A percentile compares a stretch with the other conserved stretches of the same genome.
phyloP scores from a whole-genome alignment of 257 asterid genomes.

The Petrea volubilis region DNA sequence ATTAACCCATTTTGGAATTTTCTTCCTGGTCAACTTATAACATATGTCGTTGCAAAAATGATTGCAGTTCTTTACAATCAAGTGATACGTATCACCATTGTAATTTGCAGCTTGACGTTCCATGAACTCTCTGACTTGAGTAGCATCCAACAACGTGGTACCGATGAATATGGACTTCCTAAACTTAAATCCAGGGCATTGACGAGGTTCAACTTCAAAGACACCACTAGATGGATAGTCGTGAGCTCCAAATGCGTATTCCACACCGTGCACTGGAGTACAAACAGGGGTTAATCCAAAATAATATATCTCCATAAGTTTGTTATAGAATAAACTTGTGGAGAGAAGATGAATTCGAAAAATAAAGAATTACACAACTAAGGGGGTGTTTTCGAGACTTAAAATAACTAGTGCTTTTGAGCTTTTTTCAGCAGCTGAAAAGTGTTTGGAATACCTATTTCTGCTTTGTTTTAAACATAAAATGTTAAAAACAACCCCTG shows the following conservation, averaged over 20 bases:
- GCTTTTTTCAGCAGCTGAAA: too few relatives aligned
- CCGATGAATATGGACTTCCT: constrained; percentile 82
- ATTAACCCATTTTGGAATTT: constrained; percentile 93
- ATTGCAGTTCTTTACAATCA: constrained; percentile 92
- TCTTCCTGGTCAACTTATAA: constrained; percentile 72
- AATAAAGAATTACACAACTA: neutral
- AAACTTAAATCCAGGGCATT: constrained; percentile 91
- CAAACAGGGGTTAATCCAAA: neutral
- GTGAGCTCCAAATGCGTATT: constrained; percentile 95
- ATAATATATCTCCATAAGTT: neutral
- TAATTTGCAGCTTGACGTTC: constrained; percentile 79
- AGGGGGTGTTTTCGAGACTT: neutral
- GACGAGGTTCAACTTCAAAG: constrained; percentile 92
- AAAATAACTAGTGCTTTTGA: too few relatives aligned
- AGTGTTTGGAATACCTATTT: too few relatives aligned
- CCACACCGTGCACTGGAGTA: constrained; percentile 81
- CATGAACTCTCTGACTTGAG: constrained; percentile 79
- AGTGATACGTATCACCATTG: constrained; percentile 85
- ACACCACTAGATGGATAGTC: constrained; percentile 88
- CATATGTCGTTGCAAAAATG: constrained; percentile 94
- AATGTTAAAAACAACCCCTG: too few relatives aligned
- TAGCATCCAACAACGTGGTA: constrained; percentile 60
- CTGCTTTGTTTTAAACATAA: too few relatives aligned
- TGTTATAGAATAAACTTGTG: neutral
- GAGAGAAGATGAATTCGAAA: neutral